Percentiles rank a stretch among this genome's conserved stretches.
phyloP scores from a whole-genome alignment of 169 alveolate species.

The Neospora caninum region DNA sequence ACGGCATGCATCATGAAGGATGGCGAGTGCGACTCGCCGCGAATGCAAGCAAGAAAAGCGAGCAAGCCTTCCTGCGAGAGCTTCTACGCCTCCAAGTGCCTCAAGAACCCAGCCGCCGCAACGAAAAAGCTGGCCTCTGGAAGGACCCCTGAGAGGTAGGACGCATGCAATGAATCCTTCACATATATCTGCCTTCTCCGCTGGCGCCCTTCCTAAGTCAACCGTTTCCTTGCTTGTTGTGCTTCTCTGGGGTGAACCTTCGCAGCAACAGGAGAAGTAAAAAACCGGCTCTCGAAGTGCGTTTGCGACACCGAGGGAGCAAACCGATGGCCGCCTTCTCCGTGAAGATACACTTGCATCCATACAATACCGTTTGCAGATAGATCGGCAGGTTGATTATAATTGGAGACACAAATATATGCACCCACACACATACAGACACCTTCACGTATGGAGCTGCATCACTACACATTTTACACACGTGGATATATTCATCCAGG shows the following conservation, averaged over 20 bases:
- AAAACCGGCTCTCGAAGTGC: too few species aligned
- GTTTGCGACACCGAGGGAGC: too few species aligned
- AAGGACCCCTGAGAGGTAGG: too few species aligned
- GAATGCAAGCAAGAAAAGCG: not conserved
- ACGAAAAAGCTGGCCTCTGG: not conserved
- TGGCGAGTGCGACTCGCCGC: slow-evolving; percentile 3
- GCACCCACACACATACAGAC: not conserved
- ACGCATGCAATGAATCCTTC: too few species aligned
- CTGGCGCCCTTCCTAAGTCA: too few species aligned
- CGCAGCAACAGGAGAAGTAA: too few species aligned
- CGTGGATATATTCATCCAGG: not conserved
- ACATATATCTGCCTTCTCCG: too few species aligned
- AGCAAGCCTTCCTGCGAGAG: not conserved
- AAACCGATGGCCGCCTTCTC: too few species aligned
- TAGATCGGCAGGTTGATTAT: too few species aligned
- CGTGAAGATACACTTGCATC: too few species aligned
- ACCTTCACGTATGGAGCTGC: not conserved
- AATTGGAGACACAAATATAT: too few species aligned
- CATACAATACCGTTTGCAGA: too few species aligned
- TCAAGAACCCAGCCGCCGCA: not conserved
- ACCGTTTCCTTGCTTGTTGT: not conserved
- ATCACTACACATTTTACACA: not conserved
- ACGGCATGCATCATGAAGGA: not conserved
- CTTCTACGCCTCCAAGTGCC: slow-evolving; percentile 26
- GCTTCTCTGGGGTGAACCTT: not conserved